Base-by-base conservation (phyloP, 352 stramenopile genomes). In the Thalassiosira livingstoniorum region DNA sequence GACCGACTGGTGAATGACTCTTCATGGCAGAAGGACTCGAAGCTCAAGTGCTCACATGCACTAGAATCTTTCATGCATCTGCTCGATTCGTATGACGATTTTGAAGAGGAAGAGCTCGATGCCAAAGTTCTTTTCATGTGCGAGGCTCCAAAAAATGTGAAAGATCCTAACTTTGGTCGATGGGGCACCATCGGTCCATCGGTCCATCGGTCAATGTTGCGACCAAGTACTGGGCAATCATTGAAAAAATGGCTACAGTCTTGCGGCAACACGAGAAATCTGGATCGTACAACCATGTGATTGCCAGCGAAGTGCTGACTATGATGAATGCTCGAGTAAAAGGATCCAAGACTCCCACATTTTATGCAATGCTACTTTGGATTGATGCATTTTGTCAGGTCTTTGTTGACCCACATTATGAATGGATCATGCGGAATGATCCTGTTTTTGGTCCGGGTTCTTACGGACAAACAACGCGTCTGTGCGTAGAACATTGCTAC, bases 271-370 rank as follows among this genome's bases (percentile, higher is more conserved):
- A 57, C 23, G 21, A 29, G 2, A 75, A 69, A 25, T 55, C 27
- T 0, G 32, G 25, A 4, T 78, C 31, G 2, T 68, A 78, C 37
- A 27, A 70, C 0, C 69, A 37, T 11, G 53, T 58, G 13, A 15
- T 68, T 21, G 18, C 29, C 2, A 74, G 37, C 35, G 47, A 29
- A 21, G 25, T 84, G 0, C 42, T 84, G 0, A 77, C 70, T 1
- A 37, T 84, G 27, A 84, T 79, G 68, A 66, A 71, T 25, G 68
- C 62, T 32, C 39, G 69, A 21, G 21, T 70, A 27, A 66, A 73
- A 32, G 18, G 42, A 23, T 34, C 27, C 7, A 51, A 72, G 21
- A 67, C 42, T 21, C 75, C 75, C 21, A 71, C 57, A 3, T 62
- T 77, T 27, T 31, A 53, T 3, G 57, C 47, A 23, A 23, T 57